These are phyloP conservation scores for Vanrija sp. DNA, from an alignment of 1,284 basidiomycete species.

Conservation along the genomic window DNA sequence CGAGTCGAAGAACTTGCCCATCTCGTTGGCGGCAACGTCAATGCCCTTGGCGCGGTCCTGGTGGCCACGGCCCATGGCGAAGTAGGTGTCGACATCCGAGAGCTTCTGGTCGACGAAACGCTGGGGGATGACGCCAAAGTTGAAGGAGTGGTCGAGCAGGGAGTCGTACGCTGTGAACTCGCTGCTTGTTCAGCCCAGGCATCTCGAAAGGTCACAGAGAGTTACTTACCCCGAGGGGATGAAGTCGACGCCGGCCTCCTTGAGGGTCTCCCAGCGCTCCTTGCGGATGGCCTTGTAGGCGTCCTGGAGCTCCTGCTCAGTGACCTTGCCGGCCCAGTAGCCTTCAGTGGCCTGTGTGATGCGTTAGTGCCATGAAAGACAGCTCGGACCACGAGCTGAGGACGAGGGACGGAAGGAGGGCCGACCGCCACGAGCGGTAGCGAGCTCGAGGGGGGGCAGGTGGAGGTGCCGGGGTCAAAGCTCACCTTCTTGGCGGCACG, in stretches of 20 bases:
- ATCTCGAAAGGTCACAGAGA: not conserved
- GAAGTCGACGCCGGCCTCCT: constrained; percentile 82
- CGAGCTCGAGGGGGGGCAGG: not conserved
- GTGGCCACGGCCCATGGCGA: constrained; percentile 98
- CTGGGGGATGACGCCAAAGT: constrained; percentile 95
- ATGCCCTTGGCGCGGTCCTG: constrained; percentile 78
- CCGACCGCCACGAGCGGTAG: not conserved
- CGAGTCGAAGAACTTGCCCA: constrained; percentile 99
- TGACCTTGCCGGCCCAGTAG: constrained; percentile 94
- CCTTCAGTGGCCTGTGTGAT: constrained; percentile 73
- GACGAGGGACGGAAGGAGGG: not conserved
- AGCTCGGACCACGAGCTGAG: not conserved
- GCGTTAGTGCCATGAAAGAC: not conserved
- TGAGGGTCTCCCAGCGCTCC: constrained; percentile 83
- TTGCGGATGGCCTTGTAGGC: constrained; percentile 85
- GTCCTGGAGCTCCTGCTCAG: constrained; percentile 84
- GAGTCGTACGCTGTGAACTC: constrained; percentile 99
- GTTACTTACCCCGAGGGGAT: constrained; percentile 71
- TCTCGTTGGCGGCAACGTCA: constrained; percentile 96
- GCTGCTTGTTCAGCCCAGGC: constrained; percentile 59
- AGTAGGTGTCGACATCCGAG: constrained; percentile 90
- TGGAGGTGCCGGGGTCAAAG: not conserved
- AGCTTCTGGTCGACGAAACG: constrained; percentile 86
- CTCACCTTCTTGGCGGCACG: constrained; percentile 89
- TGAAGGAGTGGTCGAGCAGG: constrained; percentile 93